Base-by-base conservation (phyloP, 225 moss, liverwort and hornwort species). In the Pleurozium schreberi region DNA sequence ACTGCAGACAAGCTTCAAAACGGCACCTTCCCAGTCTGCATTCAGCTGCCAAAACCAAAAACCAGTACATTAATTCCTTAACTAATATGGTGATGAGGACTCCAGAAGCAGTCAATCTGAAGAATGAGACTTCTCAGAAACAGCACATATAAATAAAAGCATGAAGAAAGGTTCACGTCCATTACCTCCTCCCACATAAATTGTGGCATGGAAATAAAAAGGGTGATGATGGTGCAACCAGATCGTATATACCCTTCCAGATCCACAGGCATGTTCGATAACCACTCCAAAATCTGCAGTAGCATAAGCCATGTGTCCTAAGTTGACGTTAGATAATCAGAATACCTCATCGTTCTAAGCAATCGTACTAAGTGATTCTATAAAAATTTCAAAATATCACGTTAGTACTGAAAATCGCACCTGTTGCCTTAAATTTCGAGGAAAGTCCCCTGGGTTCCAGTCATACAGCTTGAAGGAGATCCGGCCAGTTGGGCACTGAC, bases 381-480 rank as follows among this genome's bases (percentile, higher is more conserved):
- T 6, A 25, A 33, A 73, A 74, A n/a, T 71, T 59, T 55, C 59
- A 70, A 18, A 82, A 87, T 30, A 77, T 83, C 71, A 60, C 43
- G 49, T 21, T 43, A 75, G 42, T 69, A 64, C 81, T 67, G 18
- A 36, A 86, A 86, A 61, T 63, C 49, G 16, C 75, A 98, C 98
- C 96, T 98, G 98, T 76, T 97, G 98, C 76, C 98, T 92, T 89
- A 98, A 89, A 86, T 96, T 95, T 88, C 98, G 96, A 92, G 98
- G 98, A 82, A 98, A 98, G 83, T 98, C 98, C 88, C 97, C 98
- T 63, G 98, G 98, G 90, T 98, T 98, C 98, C 98, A 98, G 92
- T 98, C 97, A 85, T 98, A 98, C 84, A 98, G 90, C 93, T 98
- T 98, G 93, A 98, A 98, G 50, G 98, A 96, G 71, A 98, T 96